Evolutionary conservation across 768 basidiomycete species (phyloP).

Genomic region (Filobasidium floriforme): DNA sequence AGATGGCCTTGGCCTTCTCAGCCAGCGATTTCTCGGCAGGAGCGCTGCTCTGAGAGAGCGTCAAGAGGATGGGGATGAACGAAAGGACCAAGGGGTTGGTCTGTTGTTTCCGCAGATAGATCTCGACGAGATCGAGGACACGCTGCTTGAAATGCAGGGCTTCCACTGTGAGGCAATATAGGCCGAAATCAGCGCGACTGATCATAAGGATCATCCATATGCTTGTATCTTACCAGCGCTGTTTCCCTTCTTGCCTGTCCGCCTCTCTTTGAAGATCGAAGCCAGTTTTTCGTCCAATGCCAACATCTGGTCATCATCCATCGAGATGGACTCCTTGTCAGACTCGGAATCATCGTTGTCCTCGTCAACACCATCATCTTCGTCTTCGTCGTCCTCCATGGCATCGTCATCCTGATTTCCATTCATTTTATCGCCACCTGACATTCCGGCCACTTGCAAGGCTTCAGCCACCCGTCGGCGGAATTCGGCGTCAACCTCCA

Average conservation of each 20-base stretch:
- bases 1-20: conserved; percentile 74
- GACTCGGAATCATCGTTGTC: conserved; percentile 52
- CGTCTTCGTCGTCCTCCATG: conserved; percentile 53
- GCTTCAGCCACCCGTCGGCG: conserved; percentile 56
- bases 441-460: conserved; percentile 46
- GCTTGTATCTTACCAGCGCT: conserved; percentile 54
- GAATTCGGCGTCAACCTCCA: conserved; percentile 52
- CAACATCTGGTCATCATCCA: conserved; percentile 99
- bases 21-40: conserved; percentile 79
- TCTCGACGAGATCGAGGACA: conserved; percentile 87
- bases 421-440: conserved; percentile 33
- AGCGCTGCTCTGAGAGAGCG: conserved; percentile 60
- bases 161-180: conserved; percentile 58
- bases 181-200: neutral
- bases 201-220: neutral
- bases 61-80: conserved; percentile 67
- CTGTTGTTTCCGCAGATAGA: conserved; percentile 68
- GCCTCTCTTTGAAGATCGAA: conserved; percentile 67
- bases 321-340: conserved; percentile 46
- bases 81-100: conserved; percentile 62
- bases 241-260: conserved; percentile 55
- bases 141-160: conserved; percentile 94
- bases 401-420: conserved; percentile 52
- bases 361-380: conserved; percentile 54
- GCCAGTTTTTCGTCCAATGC: conserved; percentile 87